Conservation (phyloP, 306 rosid genomes). For the Lupinus albus region DNA sequence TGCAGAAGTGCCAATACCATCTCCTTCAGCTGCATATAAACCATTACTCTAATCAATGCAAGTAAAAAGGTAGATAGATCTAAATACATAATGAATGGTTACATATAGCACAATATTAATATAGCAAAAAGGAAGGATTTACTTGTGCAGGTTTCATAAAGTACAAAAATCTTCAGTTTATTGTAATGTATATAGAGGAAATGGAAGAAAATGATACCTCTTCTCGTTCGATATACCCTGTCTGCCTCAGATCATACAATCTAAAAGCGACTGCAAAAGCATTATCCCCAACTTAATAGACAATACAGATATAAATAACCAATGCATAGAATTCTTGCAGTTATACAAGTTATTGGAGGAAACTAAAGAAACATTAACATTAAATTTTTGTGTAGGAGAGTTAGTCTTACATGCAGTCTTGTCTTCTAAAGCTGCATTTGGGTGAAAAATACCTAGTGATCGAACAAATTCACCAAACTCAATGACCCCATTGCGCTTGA, state of each 20-base stretch:
- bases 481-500: constrained; percentile 78
- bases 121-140: neutral
- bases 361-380: neutral
- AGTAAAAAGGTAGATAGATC: neutral
- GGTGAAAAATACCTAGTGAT: constrained; percentile 80
- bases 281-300: constrained; percentile 36
- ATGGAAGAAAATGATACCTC: constrained; percentile 58
- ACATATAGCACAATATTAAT: neutral
- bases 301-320: neutral
- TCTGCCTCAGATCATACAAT: constrained; percentile 78
- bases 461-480: constrained; percentile 88
- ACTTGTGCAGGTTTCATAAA: neutral
- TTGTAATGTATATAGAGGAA: neutral
- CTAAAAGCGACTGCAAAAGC: constrained; percentile 82
- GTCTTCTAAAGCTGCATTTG: constrained; percentile 67
- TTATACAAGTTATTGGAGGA: constrained; percentile 15
- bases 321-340: constrained; percentile 11
- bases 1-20: constrained; percentile 84
- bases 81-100: neutral
- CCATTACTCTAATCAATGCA: constrained; percentile 22
- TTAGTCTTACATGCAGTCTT: constrained; percentile 67
- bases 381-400: constrained; percentile 3
- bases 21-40: constrained; percentile 69
- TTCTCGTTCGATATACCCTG: constrained; percentile 78
- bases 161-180: neutral